Base-by-base conservation (phyloP, 768 basidiomycete genomes). In the Leccinum obscurum region DNA sequence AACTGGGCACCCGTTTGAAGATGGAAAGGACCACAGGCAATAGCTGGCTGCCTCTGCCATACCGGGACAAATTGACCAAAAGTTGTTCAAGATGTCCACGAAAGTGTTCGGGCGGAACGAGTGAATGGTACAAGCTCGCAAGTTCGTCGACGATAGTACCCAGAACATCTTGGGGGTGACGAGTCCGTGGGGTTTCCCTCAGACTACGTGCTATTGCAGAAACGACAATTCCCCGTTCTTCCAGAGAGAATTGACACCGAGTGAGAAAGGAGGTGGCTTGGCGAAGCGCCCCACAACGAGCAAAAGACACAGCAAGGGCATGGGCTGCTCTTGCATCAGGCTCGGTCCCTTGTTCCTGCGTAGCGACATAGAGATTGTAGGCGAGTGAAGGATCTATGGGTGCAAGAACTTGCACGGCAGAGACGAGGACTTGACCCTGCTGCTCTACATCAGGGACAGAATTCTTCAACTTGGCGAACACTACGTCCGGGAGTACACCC, bases 61-160 rank as follows among this genome's bases (percentile, higher is more conserved):
- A 75, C 57, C 17, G 80, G 68, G 72, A 82, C 65, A 57, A 79
- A 68, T 30, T 67, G 67, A 58, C 53, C 53, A 85, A 70, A 28
- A 83, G 75, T 54, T 77, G 80, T 11, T 82, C 78, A 35, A 86
- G 67, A n/a, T 68, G 62, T 34, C 70, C 66, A 53, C 78, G 80
- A 63, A 80, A 78, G 56, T 80, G 81, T 61, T 69, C 63, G 0
- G 75, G 68, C 0, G 81, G 80, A 17, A 64, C 63, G 4, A 65
- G 70, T 3, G 66, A 66, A 9, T 61, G 49, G 58, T 81, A 85
- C 35, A 82, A 58, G 2, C 64, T 66, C 49, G 60, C 62, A 39
- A 85, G 66, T 6, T 67, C 67, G n/a, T 76, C 60, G 11, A 70
- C 74, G 26, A 86, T 54, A 5, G 68, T 62, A 24, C 66, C 59